Base-by-base conservation (phyloP, 352 stramenopile genomes). In the Phytophthora foliorum region DNA sequence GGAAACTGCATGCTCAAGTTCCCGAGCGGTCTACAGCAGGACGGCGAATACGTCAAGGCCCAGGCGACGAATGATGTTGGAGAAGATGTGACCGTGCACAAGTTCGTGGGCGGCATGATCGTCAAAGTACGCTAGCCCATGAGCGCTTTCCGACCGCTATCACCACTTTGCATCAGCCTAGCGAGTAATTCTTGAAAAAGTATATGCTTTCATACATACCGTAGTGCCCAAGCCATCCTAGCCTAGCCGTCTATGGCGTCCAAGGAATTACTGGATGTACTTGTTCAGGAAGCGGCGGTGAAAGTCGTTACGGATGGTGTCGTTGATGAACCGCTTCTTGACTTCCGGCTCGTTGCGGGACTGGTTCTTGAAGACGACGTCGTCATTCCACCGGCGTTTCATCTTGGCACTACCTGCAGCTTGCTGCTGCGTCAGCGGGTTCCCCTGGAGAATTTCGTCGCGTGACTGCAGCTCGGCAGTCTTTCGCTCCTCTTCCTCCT, bases 221-320 rank as follows among this genome's bases (percentile, higher is more conserved):
- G 5, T 8, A 34, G 4, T 34, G 29, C 13, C 29, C 7, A 13
- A 34, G 7, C n/a, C 25, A 29, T 29, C 25, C 25, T 29, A 39
- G n/a, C 24, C 9, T 39, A 39, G 8, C 1, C 8, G 25, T 21
- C 22, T 52, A 16, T 31, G n/a, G 25, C 5, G 22, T 21, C 10
- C 4, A 21, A 1, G 45, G 3, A 16, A 10, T 76, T 89, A 96
- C 74, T 95, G 84, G 49, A 96, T 88, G 70, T 94, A 99, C 78
- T 98, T 99, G 74, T 97, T 98, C 57, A 99, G 75, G 80, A 99
- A 99, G 59, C 95, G 84, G 56, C 95, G 97, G 81, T 99, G 98
- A 75, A 99, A 99, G 73, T 99, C 98, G 84, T 99, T 99, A 57
- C 98, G 90, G 62, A 99, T 98, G 8, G 98, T 99, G 82, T 99